Evolutionary conservation across 148 eudicot species (phyloP), one percentile per base, ranked within the genome.

Genomic region (Vaccinium corymbosum): DNA sequence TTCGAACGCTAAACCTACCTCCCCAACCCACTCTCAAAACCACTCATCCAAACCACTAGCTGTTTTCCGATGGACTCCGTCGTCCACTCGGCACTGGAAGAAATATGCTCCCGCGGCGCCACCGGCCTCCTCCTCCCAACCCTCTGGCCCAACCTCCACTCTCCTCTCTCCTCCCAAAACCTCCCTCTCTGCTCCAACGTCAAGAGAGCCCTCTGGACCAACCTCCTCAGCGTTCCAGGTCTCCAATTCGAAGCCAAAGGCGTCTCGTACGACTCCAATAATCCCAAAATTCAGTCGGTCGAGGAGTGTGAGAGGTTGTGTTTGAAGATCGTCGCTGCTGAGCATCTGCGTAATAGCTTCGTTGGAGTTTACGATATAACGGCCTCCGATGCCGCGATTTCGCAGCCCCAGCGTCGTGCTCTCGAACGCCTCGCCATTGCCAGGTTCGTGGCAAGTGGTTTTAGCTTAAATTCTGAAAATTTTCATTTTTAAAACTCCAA

Each of bases 381-480:
- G 87, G 89, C 92, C 62, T 88, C 90, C 16, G 89, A 86, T 79
- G 83, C 94, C 3, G 84, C 81, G 8, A 78, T 91, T 76, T 86
- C 96, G 2, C 32, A 79, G 35, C 82, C 83, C 73, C 94, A 92
- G 80, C 92, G 91, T 17, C 87, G 86, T 13, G 91, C 87, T 2
- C 95, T 96, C 4, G 98, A 94, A 83, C 92, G 90, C 7, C 94
- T 96, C 19, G 97, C 95, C 9, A 85, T 87, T 88, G 97, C 94
- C 78, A 90, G 98, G 98, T 94, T 79, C 66, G 46, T 42, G 46
- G 46, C 46, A 3, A 42, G 46, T 42, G 46, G 6, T 42, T 42
- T 42, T 42, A 5, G 46, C 46, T 42, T 42, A 42, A 42, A 42
- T 42, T 42, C 46, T 42, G 46, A 42, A 42, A 42, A 42, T 42